phyloP scores from a whole-genome alignment of 257 asterid genomes.

The Cordia subcordata region DNA sequence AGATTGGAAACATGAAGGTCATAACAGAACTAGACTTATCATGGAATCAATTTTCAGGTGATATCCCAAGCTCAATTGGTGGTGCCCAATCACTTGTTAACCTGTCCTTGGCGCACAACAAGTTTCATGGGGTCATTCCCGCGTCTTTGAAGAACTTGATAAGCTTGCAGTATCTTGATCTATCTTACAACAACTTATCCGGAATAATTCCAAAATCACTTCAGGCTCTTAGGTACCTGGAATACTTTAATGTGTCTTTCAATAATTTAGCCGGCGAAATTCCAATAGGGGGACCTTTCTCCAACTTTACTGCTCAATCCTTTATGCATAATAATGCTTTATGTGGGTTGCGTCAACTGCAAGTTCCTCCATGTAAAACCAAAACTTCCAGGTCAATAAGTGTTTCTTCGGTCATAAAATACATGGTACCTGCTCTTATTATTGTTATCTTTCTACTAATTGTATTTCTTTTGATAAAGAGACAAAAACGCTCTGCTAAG shows the following conservation, averaged over 20 bases:
- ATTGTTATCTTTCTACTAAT: neutral
- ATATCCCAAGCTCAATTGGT: too few species aligned
- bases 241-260: too few species aligned
- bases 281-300: too few species aligned
- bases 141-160: neutral
- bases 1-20: too few species aligned
- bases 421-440: neutral
- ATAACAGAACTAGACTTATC: too few species aligned
- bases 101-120: neutral
- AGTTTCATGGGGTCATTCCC: slow-evolving; percentile 7
- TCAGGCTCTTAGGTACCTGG: slow-evolving; percentile 2
- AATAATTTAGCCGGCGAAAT: too few species aligned
- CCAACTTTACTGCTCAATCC: too few species aligned
- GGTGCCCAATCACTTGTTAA: neutral
- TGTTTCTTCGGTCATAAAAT: neutral
- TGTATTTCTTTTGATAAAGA: neutral
- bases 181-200: slow-evolving; percentile 11
- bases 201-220: slow-evolving; percentile 13
- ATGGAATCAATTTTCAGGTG: too few species aligned
- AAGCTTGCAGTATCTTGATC: slow-evolving; percentile 3
- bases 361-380: too few species aligned
- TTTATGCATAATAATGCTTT: too few species aligned
- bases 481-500: neutral
- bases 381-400: neutral
- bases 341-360: too few species aligned